These are phyloP conservation scores for Staphylotrichum tortipilum DNA, from an alignment of 495 filamentous ascomycete genomes.

Conservation along the genomic window DNA sequence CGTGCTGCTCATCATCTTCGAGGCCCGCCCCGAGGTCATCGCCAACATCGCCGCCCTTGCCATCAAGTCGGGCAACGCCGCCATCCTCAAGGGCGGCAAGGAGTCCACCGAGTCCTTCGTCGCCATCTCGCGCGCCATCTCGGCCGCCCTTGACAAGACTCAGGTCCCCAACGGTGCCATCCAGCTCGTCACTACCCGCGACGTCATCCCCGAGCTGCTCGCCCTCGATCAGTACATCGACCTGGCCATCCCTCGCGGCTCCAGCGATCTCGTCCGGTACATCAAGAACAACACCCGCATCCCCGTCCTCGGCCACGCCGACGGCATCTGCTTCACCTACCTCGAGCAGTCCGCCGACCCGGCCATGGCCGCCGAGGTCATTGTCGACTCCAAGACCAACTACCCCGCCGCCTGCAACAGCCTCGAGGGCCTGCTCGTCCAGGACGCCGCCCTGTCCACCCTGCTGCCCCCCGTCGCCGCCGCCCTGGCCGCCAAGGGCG, in stretches of 20 bases:
- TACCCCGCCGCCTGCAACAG: conserved; percentile 97
- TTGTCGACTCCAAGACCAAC: conserved; percentile 84
- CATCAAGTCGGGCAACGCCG: conserved; percentile 94
- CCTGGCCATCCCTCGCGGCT: conserved; percentile 87
- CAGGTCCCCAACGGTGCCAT: conserved; percentile 76
- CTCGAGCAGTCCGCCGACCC: conserved; percentile 70
- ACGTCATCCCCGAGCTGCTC: conserved; percentile 77
- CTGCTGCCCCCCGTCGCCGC: conserved; percentile 63
- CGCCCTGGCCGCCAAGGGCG: conserved; percentile 65
- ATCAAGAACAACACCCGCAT: conserved; percentile 88
- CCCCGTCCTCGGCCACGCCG: conserved; percentile 92
- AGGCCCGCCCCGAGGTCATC: conserved; percentile 96
- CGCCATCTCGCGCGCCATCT: conserved; percentile 80
- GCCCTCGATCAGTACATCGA: conserved; percentile 80
- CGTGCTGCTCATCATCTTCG: conserved; percentile 93
- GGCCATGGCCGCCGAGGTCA: conserved; percentile 62
- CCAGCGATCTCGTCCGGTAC: conserved; percentile 84
- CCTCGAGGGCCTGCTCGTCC: conserved; percentile 80
- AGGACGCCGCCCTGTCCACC: conserved; percentile 58
- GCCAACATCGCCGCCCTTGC: conserved; percentile 97
- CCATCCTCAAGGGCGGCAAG: conserved; percentile 94
- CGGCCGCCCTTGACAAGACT: conserved; percentile 64
- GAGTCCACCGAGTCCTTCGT: conserved; percentile 90
- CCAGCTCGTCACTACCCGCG: conserved; percentile 86
- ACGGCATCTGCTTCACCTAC: conserved; percentile 88